Percentiles rank a stretch among this genome's conserved stretches.
Conservation (phyloP, 768 basidiomycete genomes). For the Russula olivacea region DNA sequence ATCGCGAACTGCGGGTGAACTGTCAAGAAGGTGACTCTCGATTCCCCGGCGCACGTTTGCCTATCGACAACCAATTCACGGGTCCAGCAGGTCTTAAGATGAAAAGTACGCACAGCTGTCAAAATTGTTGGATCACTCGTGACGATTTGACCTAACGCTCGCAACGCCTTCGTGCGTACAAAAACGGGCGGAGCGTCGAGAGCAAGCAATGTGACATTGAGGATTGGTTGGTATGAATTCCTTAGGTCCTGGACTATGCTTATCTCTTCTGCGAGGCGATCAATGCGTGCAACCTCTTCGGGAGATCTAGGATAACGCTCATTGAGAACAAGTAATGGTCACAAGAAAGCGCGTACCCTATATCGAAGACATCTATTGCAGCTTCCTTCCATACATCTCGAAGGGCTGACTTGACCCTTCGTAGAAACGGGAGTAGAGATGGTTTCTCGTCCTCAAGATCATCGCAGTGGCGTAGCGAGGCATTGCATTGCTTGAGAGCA, state of each 20-base stretch:
- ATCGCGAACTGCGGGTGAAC: slow-evolving; percentile 91
- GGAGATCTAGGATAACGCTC: slow-evolving; percentile 44
- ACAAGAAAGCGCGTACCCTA: slow-evolving; percentile 48
- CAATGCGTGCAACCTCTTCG: slow-evolving; percentile 63
- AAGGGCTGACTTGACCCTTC: slow-evolving; percentile 55
- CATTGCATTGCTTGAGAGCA: slow-evolving; percentile 54
- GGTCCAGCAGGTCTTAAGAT: background rate
- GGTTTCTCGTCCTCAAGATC: slow-evolving; percentile 28
- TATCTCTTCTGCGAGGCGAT: slow-evolving; percentile 67
- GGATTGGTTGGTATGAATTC: slow-evolving; percentile 76
- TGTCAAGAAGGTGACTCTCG: slow-evolving; percentile 85
- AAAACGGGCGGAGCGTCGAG: slow-evolving; percentile 84
- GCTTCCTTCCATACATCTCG: slow-evolving; percentile 70
- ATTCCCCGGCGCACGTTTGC: slow-evolving; percentile 77
- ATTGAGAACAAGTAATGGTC: background rate
- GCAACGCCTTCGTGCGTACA: slow-evolving; percentile 90
- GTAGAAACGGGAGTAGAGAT: slow-evolving; percentile 46
- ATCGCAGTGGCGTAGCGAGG: slow-evolving; percentile 42
- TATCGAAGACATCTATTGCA: slow-evolving; percentile 70
- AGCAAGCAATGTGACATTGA: slow-evolving; percentile 70
- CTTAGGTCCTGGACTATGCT: slow-evolving; percentile 70
- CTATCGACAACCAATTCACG: slow-evolving; percentile 36
- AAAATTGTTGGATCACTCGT: slow-evolving; percentile 84
- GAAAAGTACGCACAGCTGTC: slow-evolving; percentile 47
- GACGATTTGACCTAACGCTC: slow-evolving; percentile 84